Base-by-base conservation (phyloP, 148 eudicot species). In the Nyssa sinensis region DNA sequence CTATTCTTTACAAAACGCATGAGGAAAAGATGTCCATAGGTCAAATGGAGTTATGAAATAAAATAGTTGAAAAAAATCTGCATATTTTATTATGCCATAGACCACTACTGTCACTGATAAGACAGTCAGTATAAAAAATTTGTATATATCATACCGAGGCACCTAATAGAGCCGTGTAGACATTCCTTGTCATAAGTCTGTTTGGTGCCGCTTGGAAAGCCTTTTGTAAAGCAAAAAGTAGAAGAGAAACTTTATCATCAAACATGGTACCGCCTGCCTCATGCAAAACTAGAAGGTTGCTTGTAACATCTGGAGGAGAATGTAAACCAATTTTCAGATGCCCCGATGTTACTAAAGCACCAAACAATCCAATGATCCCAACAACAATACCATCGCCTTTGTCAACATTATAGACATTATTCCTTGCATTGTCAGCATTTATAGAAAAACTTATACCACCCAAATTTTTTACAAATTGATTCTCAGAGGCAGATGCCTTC, bases 141-240 rank as follows among this genome's bases (percentile, higher is more conserved):
- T 64, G 32, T 28, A 55, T 30, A 49, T 41, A 37, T 39, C 93
- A 84, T 96, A 96, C 99, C 89, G 99, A 86, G 80, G 96, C 96
- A 64, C 90, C 97, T 84, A 96, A 82, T 86, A 96, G 80, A 72
- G 91, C 85, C 30, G 84, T 89, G 85, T 92, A 96, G 19, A 83
- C 91, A 77, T 80, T 88, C 78, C 77, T 71, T 64, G 99, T 96
- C 98, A 96, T 80, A 70, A 96, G 99, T 79, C 99, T 90, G 80
- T 91, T 88, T 24, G 99, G 99, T 41, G 97, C 94, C 51, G 99
- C 99, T 85, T 96, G 98, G 70, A 96, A 93, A 67, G 92, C 99
- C 85, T 89, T 96, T 71, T 93, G 98, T 81, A 96, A 80, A 75
- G 97, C 89, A 84, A 89, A 96, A 72, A 91, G 90, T 66, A 96